Evolutionary conservation across 352 stramenopile species (phyloP), one percentile per base, ranked within the genome.

Genomic region (Phytophthora niederhauseri): DNA sequence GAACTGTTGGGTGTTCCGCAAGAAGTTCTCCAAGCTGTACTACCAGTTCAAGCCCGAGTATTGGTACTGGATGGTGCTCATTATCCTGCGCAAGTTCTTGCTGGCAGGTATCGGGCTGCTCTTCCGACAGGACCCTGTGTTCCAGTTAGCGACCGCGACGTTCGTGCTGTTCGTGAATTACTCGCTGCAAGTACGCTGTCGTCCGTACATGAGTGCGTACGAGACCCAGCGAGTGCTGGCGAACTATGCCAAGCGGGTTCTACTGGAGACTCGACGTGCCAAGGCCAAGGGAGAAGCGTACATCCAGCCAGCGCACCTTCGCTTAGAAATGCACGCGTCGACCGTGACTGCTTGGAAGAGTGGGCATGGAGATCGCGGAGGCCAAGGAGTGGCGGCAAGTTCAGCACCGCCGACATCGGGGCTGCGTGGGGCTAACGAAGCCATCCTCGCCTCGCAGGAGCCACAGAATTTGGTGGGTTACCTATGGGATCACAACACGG

Each of bases 1-100:
- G 1, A 92, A 92, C 60, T 91, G 82, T 60, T 89, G 72, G 69
- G 80, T 83, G 15, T 91, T 91, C 63, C 83, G 84, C 48, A 92
- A 92, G 61, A 87, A 86, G 49, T 95, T 87, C 61, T 77, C 82
- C 34, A 90, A 90, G 61, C 70, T 97, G 8, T 97, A 96, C 81
- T 94, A 93, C 52, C 88, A 94, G 55, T 97, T 95, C 72, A 95
- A 93, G 72, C 90, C 90, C 15, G 75, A 82, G 11, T 90, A 78
- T 54, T 92, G 80, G 76, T 91, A 82, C 72, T 95, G 87, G 87
- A 92, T 95, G 75, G 72, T 93, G 12, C 71, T 90, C 9, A 93
- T 95, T 74, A 89, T 95, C 60, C 17, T 84, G 48, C 82, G 87
- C 53, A 95, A 95, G 66, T 89, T 91, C 51, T 45, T 87, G 20